phyloP scores from a whole-genome alignment of 108 stramenopile species.

The Fragilaria radians region DNA sequence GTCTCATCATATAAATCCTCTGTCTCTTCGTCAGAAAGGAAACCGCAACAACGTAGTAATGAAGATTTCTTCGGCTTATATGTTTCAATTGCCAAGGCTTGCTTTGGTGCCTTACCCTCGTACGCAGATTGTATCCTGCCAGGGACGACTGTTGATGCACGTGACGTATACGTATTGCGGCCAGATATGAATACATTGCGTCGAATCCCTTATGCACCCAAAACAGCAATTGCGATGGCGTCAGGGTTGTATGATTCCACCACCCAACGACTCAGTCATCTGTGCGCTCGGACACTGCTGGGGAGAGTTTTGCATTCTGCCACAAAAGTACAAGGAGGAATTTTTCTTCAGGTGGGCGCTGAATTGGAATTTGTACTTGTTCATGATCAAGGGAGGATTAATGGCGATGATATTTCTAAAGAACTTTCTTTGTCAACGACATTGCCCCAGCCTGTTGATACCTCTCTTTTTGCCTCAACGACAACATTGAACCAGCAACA shows the following conservation, averaged over 20 bases:
- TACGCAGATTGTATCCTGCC: constrained; percentile 38
- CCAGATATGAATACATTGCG: constrained; percentile 58
- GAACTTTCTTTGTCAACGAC: neutral
- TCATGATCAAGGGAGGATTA: constrained; percentile 14
- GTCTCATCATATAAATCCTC: neutral
- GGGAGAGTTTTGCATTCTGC: constrained; percentile 41
- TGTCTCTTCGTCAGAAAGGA: too few species aligned
- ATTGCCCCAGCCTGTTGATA: constrained; percentile 36
- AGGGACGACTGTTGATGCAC: constrained; percentile 48
- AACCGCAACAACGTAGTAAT: neutral
- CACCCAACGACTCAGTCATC: constrained; percentile 32
- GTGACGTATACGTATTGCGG: constrained; percentile 39
- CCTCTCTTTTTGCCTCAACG: constrained; percentile 51
- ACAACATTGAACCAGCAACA: constrained; percentile 69
- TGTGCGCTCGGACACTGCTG: constrained; percentile 63
- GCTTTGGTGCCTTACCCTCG: constrained; percentile 53
- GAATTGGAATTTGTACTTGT: constrained; percentile 69
- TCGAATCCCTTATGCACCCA: constrained; percentile 61
- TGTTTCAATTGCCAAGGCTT: constrained; percentile 57
- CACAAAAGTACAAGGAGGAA: constrained; percentile 18
- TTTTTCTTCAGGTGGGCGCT: constrained; percentile 61
- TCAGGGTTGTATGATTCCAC: constrained; percentile 39
- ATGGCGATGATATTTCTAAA: too few species aligned
- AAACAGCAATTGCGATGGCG: constrained; percentile 66
- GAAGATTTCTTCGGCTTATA: constrained; percentile 8